Conservation (phyloP, 495 filamentous ascomycete species). For the Neurospora hispaniola region DNA sequence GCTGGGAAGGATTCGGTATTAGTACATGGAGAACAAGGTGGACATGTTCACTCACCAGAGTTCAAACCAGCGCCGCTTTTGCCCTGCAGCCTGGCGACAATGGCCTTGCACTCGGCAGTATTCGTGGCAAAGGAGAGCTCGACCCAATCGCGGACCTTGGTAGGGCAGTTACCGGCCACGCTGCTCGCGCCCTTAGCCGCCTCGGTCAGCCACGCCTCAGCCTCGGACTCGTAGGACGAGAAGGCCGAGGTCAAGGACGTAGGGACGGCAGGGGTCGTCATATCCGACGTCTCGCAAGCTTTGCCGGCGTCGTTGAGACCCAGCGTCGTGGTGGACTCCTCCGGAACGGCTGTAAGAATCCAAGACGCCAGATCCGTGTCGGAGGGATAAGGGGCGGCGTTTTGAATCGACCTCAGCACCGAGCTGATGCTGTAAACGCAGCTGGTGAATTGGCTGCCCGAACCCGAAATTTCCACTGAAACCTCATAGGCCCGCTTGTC, state of each 20-base stretch:
- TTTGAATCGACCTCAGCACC: not conserved
- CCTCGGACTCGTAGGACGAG: not conserved
- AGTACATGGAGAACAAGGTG: not conserved
- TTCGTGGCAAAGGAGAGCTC: not conserved
- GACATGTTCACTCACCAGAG: not conserved
- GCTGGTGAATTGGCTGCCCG: not conserved
- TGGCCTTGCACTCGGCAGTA: not conserved
- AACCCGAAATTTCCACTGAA: not conserved
- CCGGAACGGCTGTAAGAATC: not conserved
- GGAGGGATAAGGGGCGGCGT: not conserved
- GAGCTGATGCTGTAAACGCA: not conserved
- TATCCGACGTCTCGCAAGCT: not conserved
- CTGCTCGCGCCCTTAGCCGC: not conserved
- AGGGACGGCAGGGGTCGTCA: not conserved
- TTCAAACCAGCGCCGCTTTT: not conserved
- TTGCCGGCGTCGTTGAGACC: not conserved
- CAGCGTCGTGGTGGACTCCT: not conserved
- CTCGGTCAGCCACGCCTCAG: not conserved
- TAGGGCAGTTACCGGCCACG: not conserved
- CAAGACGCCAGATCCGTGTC: not conserved
- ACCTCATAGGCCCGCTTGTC: not conserved
- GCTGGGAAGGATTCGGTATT: not conserved
- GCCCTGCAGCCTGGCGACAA: not conserved
- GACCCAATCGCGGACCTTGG: not conserved
- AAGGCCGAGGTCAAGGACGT: not conserved